These are phyloP conservation scores for Lagenaria siceraria DNA, from an alignment of 306 rosid species.

Conservation along the genomic window DNA sequence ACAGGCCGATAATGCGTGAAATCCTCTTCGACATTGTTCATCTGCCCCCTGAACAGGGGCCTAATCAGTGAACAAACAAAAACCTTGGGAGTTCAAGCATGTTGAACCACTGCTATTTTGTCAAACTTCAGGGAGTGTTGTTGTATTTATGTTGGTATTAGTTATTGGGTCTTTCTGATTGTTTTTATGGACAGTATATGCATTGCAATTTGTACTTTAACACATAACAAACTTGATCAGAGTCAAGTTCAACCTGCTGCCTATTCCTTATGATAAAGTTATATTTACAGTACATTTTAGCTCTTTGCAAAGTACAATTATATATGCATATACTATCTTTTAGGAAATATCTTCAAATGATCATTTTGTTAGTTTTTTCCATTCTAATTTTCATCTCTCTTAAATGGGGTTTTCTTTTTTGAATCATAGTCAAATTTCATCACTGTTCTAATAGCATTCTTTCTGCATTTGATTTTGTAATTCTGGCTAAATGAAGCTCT, in stretches of 20 bases:
- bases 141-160: slow-evolving; percentile 8
- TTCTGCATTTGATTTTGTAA: no score
- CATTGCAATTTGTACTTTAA: slow-evolving; percentile 2
- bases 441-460: not conserved
- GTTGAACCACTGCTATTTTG: slow-evolving; percentile 4
- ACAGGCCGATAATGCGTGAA: slow-evolving; percentile 17
- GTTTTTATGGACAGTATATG: slow-evolving; percentile 6
- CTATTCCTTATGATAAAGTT: slow-evolving; percentile 7
- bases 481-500: no score
- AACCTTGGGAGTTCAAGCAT: not conserved
- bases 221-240: not conserved
- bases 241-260: slow-evolving; percentile 10
- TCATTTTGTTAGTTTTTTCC: not conserved
- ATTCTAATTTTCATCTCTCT: not conserved
- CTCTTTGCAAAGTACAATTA: not conserved
- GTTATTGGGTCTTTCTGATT: slow-evolving; percentile 3
- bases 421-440: not conserved
- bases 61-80: not conserved
- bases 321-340: not conserved
- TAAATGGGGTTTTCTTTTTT: not conserved
- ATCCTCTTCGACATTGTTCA: not conserved
- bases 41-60: not conserved
- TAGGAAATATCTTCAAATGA: not conserved
- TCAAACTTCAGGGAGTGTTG: not conserved
- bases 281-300: not conserved